Evolutionary conservation across 768 basidiomycete genomes (phyloP).

Genomic region (Trametes cinnabarina): DNA sequence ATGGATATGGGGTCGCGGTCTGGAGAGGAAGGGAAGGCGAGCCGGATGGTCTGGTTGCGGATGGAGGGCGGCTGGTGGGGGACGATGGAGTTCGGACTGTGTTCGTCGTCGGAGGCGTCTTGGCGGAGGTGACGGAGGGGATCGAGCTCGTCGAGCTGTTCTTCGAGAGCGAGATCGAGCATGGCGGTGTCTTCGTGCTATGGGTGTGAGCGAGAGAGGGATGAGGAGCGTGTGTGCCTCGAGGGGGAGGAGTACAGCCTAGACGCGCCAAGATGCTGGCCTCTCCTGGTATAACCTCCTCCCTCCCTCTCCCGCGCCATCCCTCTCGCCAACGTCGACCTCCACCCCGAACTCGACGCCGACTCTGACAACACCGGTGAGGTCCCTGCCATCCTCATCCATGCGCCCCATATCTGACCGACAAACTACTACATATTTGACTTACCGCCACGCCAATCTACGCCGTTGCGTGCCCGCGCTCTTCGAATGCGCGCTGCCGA

Average conservation of each 20-base stretch:
- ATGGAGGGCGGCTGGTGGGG: constrained; percentile 56
- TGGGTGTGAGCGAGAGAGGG: background rate
- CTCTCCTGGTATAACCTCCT: background rate
- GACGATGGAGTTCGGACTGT: constrained; percentile 36
- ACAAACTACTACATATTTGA: too few species aligned
- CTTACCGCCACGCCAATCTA: background rate
- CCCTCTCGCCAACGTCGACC: too few species aligned
- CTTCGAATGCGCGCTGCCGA: background rate
- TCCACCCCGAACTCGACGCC: too few species aligned
- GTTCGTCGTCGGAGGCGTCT: constrained; percentile 34
- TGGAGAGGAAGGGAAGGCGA: constrained; percentile 45
- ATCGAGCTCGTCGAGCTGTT: constrained; percentile 52
- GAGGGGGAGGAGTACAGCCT: constrained; percentile 6
- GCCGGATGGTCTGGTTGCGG: constrained; percentile 44
- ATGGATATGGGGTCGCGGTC: constrained; percentile 35
- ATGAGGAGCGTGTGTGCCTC: background rate
- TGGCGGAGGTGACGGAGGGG: constrained; percentile 61
- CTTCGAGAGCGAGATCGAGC: constrained; percentile 47
- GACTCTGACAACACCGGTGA: too few species aligned
- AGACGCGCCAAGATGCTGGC: background rate
- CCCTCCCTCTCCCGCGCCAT: constrained; percentile 9
- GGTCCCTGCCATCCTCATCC: too few species aligned
- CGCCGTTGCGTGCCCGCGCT: background rate
- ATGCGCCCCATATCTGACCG: too few species aligned
- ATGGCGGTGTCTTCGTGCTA: background rate